Evolutionary conservation across 73 alveolate species (phyloP), one percentile per base, ranked within the genome.

Genomic region (Paramecium octaurelia): DNA sequence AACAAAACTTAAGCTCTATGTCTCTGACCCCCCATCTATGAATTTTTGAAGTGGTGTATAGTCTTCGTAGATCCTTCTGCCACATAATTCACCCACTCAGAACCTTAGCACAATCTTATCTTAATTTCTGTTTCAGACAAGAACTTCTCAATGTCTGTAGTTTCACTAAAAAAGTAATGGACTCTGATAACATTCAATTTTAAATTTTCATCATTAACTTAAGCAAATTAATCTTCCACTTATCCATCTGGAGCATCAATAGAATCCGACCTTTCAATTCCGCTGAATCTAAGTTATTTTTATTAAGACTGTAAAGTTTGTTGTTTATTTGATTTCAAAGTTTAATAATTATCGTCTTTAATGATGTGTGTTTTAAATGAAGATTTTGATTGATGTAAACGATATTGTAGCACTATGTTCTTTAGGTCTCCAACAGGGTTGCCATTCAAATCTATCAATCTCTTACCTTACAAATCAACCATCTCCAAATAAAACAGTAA

Each of bases 401-500:
- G 87, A 36, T 92, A 92, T 83, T 83, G 8, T 38, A 92, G 21
- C 9, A 54, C 36, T 18, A 92, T n/a, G 54, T 92, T 92, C 36
- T 34, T 75, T 10, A 83, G 27, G 23, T 92, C 92, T 50, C 29
- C 43, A 6, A 86, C 85, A 24, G 75, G 16, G 44, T 80, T 80
- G 0, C 91, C 91, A 40, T 89, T 71, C 29, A 70, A 71, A 71
- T 89, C 94, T 38, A 89, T 89, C n/a, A 77, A 88, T 50, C 38
- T 89, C 11, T 73, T 89, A 9, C 92, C 88, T 23, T 58, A 18
- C n/a, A 86, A 58, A 23, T 92, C 92, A 76, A 97, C 87, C 86
- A 94, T 97, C 34, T 93, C 80, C 77, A 97, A 92, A 92, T 94
- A 96, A 92, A 97, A 95, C 70, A 98, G 90, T 24, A 98, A 77